These are phyloP conservation scores for Coccomyxa sp. DNA, from an alignment of 139 green algal species.

Conservation along the genomic window DNA sequence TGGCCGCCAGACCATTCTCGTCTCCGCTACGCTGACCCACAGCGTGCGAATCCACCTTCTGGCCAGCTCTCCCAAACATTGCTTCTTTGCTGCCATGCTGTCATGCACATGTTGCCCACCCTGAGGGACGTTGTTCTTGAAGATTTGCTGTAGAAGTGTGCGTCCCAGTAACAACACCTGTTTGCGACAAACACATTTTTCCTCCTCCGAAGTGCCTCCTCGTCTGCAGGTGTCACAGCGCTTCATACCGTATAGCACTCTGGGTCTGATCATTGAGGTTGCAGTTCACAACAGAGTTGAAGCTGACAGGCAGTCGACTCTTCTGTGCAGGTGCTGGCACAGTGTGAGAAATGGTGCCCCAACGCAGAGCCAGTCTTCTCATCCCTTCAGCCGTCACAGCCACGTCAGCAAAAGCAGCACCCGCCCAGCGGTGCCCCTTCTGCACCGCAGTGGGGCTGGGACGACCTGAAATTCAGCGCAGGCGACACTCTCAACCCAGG, in stretches of 20 bases:
- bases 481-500: background rate
- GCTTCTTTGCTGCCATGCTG: background rate
- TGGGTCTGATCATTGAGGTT: no score
- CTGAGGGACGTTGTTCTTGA: no score
- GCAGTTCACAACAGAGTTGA: no score
- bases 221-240: no score
- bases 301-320: no score
- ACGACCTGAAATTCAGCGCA: background rate
- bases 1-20: constrained; percentile 68
- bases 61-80: background rate
- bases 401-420: constrained; percentile 14
- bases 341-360: constrained; percentile 54
- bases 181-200: no score
- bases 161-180: no score
- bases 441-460: constrained; percentile 22
- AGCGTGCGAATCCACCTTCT: constrained; percentile 1
- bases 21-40: constrained; percentile 72
- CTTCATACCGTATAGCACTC: no score
- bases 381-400: constrained; percentile 10
- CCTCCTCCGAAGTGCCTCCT: no score
- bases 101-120: no score
- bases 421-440: constrained; percentile 5
- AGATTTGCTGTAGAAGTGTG: no score
- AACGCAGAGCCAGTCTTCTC: constrained; percentile 31
- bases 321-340: constrained; percentile 37